Evolutionary conservation across 1,284 basidiomycete species (phyloP), one percentile per base, ranked within the genome.

Genomic region (Leccinum pallidistipes): DNA sequence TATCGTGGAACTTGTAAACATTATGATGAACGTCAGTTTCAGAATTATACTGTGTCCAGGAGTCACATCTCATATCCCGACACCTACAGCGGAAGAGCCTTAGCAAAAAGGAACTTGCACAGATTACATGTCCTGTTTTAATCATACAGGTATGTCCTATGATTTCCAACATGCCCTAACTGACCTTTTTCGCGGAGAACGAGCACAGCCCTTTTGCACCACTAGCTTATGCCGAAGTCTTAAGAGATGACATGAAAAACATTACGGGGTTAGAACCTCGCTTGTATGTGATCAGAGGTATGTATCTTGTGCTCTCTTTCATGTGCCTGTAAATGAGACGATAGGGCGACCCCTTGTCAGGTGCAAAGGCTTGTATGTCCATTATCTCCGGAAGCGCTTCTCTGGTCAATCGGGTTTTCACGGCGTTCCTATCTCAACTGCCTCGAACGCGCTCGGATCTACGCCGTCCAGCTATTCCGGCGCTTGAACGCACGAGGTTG

Each of bases 221-320:
- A 2, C 73, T 82, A 21, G 80, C 80, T 64, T 82, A 83, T 62
- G 88, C 88, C 3, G 83, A 90, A 62, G 69, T 75, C 43, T 69
- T 90, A 54, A 77, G 76, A 55, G 73, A 80, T 12, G 76, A 80
- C 21, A 76, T 88, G 49, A 76, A 73, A 14, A 83, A 84, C 61
- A 83, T 80, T 1, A 76, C 80, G 40, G 71, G 69, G 21, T 74
- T 75, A 11, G 83, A 83, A 49, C 80, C 81, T 32, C 73, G 81
- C 12, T 67, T 90, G 4, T 88, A 83, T 65, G 76, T 81, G n/a
- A 80, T 91, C 34, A 88, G 83, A 81, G 86, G 89, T 88, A 43
- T 29, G 68, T 69, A 5, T 36, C 53, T 64, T 57, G 83, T 86
- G 86, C 52, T 52, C 63, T 66, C 5, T 53, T 47, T 65, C 50